Percentiles rank a stretch among this genome's conserved stretches.
phyloP scores from a whole-genome alignment of 331 rosid genomes.

The Stylosanthes scabra region DNA sequence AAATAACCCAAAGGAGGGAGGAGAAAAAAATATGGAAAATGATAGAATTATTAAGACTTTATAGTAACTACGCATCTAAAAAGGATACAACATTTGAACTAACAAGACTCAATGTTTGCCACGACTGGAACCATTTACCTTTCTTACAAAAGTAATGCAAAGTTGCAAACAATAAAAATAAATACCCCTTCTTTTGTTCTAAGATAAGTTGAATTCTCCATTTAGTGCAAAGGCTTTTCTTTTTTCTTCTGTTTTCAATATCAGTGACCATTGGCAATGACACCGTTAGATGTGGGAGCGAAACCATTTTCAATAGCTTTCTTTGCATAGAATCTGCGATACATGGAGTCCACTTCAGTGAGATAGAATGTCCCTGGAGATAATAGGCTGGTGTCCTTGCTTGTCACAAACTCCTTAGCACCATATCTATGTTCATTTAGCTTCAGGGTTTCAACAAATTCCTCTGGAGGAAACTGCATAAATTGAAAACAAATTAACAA shows the following conservation, averaged over 20 bases:
- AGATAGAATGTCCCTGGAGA: slow-evolving; percentile 92
- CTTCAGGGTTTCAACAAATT: slow-evolving; percentile 85
- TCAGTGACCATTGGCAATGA: slow-evolving; percentile 73
- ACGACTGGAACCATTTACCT: slow-evolving; percentile 37
- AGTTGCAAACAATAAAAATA: slow-evolving; percentile 12
- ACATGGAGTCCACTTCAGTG: slow-evolving; percentile 89
- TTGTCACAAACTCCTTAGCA: slow-evolving; percentile 88
- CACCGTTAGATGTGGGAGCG: slow-evolving; percentile 46
- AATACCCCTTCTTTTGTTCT: slow-evolving; percentile 29
- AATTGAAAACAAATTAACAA: not conserved
- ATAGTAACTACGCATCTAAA: slow-evolving; percentile 37
- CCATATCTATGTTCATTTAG: slow-evolving; percentile 98
- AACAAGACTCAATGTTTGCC: slow-evolving; percentile 10
- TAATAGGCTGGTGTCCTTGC: slow-evolving; percentile 81
- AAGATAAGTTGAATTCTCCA: slow-evolving; percentile 26
- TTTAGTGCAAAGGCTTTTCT: slow-evolving; percentile 4
- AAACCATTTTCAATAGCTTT: slow-evolving; percentile 45
- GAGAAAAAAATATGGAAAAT: not conserved
- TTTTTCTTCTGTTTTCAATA: slow-evolving; percentile 21
- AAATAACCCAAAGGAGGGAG: not conserved
- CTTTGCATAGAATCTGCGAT: slow-evolving; percentile 83
- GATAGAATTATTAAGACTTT: slow-evolving; percentile 3
- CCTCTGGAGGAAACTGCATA: slow-evolving; percentile 78
- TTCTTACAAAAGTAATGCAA: slow-evolving; percentile 37
- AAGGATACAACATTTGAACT: slow-evolving; percentile 24